A percentile compares a stretch with the other conserved stretches of the same genome.
phyloP scores from a whole-genome alignment of 176 grass and related monocot genomes.

The Ensete glaucum region DNA sequence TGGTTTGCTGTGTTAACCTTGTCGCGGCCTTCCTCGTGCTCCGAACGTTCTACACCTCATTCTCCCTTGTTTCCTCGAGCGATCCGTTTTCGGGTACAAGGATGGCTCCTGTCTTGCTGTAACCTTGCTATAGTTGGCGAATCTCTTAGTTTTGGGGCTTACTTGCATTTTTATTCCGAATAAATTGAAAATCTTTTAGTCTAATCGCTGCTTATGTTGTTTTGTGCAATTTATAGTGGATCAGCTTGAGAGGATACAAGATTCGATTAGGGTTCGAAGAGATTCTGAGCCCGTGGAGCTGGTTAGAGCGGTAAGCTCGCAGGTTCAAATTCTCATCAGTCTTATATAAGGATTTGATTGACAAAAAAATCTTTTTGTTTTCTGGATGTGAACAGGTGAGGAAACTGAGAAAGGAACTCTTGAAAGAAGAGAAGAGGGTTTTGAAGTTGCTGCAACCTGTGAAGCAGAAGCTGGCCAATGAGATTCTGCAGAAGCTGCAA shows the following conservation, averaged over 20 bases:
- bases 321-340: background rate
- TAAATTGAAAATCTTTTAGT: background rate
- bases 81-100: constrained; percentile 11
- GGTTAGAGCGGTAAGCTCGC: constrained; percentile 43
- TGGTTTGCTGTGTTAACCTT: constrained; percentile 70
- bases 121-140: too few species aligned
- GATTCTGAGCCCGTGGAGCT: constrained; percentile 56
- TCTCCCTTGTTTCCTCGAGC: constrained; percentile 2
- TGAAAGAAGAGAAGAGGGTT: constrained; percentile 39
- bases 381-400: constrained; percentile 43
- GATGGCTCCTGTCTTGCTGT: background rate
- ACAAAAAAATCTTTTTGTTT: background rate
- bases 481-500: constrained; percentile 40
- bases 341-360: background rate
- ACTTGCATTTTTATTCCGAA: background rate
- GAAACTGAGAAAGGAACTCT: constrained; percentile 46
- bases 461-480: constrained; percentile 60
- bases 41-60: constrained; percentile 42
- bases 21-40: constrained; percentile 62
- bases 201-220: constrained; percentile 1
- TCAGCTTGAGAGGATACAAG: constrained; percentile 65
- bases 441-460: constrained; percentile 43
- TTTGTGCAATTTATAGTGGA: constrained; percentile 51
- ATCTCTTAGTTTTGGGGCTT: background rate
- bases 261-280: constrained; percentile 73